Base-by-base conservation (phyloP, 1,139 yeast genomes). In the Arxiozyma slooffiae region DNA sequence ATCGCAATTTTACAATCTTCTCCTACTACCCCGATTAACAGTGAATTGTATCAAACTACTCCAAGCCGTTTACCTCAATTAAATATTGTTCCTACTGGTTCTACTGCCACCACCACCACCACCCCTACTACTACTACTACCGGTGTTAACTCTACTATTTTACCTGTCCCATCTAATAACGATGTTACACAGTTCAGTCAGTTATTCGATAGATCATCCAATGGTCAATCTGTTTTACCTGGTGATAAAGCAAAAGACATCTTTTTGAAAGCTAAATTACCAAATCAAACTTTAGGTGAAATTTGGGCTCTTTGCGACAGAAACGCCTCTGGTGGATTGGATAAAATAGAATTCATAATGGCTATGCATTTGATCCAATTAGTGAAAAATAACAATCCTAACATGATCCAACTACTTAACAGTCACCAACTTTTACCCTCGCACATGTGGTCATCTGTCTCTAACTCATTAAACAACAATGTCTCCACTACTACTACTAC, bases 311-410 rank as follows among this genome's bases (percentile, higher is more conserved):
- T 92, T 55, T 92, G 86, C 34, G 98, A 94, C 66, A 78, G 81
- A 53, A 78, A 79, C 51, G 82, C 81, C 58, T 68, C 78, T 2
- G 98, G 98, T 7, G 74, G 77, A 50, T 77, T 92, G 60, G 76
- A 78, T 53, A 78, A 81, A 61, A 75, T 81, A 22, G 90, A 87
- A 60, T 92, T 94, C 62, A 79, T 87, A 39, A 78, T 92, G 59
- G 97, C 98, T 8, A 92, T 94, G 98, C 95, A 87, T 69, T 75
- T 94, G 63, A 87, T 94, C 55, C 97, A 90, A 67, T 82, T 89
- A 50, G 71, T 83, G 44, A 72, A 89, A 55, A 71, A 82, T 44
- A 73, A 89, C 63, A 79, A 81, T 61, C 85, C 89, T n/a, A 83
- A 43, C 73, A 88, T 63, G 79, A 81, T 62, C 85, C 89, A n/a